Percentiles rank a stretch among this genome's conserved stretches.
These are phyloP conservation scores for Sordariomycetes sp. DNA, from an alignment of 2,329 filamentous ascomycete species.

Conservation along the genomic window DNA sequence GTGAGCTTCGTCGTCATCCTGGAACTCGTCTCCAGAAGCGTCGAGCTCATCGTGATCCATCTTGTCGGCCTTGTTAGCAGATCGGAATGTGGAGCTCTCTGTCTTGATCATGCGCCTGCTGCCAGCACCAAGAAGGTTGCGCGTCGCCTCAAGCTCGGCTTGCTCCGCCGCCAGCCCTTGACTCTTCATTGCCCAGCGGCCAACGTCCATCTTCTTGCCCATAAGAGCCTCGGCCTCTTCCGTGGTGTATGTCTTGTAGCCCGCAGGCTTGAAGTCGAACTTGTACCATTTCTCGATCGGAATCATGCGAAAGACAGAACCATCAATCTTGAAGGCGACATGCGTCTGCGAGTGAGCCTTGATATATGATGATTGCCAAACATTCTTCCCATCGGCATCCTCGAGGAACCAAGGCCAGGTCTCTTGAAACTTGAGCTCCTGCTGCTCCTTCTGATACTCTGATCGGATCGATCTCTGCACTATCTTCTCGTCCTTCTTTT, in stretches of 20 bases:
- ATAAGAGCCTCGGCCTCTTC: constrained; percentile 82
- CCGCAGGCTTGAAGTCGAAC: constrained; percentile 71
- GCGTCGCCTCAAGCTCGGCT: constrained; percentile 53
- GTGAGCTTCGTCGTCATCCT: constrained; percentile 77
- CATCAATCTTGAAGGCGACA: constrained; percentile 66
- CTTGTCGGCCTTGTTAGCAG: constrained; percentile 51
- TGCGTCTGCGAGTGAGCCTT: constrained; percentile 79
- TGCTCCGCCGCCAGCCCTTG: constrained; percentile 47
- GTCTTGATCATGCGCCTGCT: constrained; percentile 53
- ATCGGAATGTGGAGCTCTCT: constrained; percentile 56
- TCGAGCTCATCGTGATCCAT: constrained; percentile 64
- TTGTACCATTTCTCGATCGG: constrained; percentile 95
- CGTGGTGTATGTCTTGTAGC: constrained; percentile 67
- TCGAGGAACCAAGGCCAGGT: constrained; percentile 94
- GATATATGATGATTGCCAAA: constrained; percentile 88
- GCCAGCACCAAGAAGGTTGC: constrained; percentile 39
- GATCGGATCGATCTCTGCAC: constrained; percentile 72
- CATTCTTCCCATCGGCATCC: constrained; percentile 90
- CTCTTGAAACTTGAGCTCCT: constrained; percentile 79
- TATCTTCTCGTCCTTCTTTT: constrained; percentile 76
- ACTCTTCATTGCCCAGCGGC: constrained; percentile 72
- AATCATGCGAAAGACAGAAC: constrained; percentile 69
- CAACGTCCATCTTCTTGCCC: constrained; percentile 66
- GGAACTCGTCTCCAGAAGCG: constrained; percentile 65
- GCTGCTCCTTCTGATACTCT: constrained; percentile 71